Evolutionary conservation across 1,284 basidiomycete species (phyloP), one percentile per base, ranked within the genome.

Genomic region (Cryptococcus sp.): DNA sequence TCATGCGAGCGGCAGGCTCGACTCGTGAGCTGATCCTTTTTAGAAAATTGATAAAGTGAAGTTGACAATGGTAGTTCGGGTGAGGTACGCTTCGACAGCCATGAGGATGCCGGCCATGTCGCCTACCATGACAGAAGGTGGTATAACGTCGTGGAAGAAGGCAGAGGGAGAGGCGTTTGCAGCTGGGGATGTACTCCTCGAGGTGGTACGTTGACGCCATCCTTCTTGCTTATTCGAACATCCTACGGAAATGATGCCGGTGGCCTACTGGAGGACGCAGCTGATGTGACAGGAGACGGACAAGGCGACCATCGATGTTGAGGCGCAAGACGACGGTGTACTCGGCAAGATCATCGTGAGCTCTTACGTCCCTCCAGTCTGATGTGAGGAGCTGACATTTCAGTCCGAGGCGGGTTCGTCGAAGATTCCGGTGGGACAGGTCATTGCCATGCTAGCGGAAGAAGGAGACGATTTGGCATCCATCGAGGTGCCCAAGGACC

Each of bases 231-330:
- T n/a, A n/a, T n/a, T n/a, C n/a, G n/a, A n/a, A n/a, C n/a, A n/a
- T n/a, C n/a, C n/a, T n/a, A n/a, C n/a, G n/a, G n/a, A n/a, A n/a
- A n/a, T n/a, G n/a, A n/a, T n/a, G n/a, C n/a, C n/a, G 22, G 19
- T 35, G 14, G 25, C 5, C 25, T 38, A 35, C 28, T 28, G 42
- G 26, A 16, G 31, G 16, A 32, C 9, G 9, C 16, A 9, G 31
- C 34, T 49, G 38, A 42, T 35, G 39, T 19, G 18, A 3, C 26
- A 95, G 92, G 94, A 97, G 80, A 97, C 93, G 33, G 94, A 97
- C 80, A 97, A 97, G 77, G 94, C 94, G 12, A 95, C 92, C 1
- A 97, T 98, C 66, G 94, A 98, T 66, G 93, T 98, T n/a, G 94
- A 98, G 75, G 92, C 94, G 5, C 91, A 91, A 71, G 93, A 97